Percentiles rank a stretch among this genome's conserved stretches.
Evolutionary conservation across 2,329 filamentous ascomycete genomes (phyloP).

Genomic region (Colletotrichum trifolii): DNA sequence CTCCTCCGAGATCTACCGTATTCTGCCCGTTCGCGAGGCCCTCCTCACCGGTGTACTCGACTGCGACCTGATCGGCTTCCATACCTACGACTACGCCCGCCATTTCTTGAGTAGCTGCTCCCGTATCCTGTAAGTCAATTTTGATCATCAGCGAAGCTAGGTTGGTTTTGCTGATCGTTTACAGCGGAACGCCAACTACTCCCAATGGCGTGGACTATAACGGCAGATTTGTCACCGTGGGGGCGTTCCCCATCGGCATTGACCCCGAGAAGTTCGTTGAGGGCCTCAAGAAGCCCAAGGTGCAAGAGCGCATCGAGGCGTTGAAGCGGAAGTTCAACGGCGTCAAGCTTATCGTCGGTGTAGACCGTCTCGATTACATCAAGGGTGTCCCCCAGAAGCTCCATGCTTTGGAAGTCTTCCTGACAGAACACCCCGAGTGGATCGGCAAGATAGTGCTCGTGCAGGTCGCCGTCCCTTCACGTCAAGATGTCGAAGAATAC

Average conservation of each 20-base stretch:
- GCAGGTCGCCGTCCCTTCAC: constrained; percentile 93
- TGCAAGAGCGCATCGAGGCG: constrained; percentile 86
- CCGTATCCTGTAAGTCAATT: constrained; percentile 77
- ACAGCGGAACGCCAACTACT: constrained; percentile 76
- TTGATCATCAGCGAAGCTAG: too few species aligned
- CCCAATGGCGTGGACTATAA: constrained; percentile 94
- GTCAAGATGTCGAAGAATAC: constrained; percentile 97
- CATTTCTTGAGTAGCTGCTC: constrained; percentile 97
- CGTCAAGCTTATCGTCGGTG: constrained; percentile 95
- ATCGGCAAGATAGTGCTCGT: constrained; percentile 97
- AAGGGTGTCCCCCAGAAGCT: constrained; percentile 98
- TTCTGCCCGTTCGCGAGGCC: constrained; percentile 90
- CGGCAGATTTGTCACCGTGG: constrained; percentile 88
- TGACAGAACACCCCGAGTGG: constrained; percentile 97
- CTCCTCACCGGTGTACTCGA: constrained; percentile 88
- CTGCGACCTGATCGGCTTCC: constrained; percentile 96
- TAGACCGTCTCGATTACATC: constrained; percentile 98
- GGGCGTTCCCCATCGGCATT: constrained; percentile 97
- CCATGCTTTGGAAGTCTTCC: constrained; percentile 94
- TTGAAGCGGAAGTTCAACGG: constrained; percentile 93
- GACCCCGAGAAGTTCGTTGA: constrained; percentile 97
- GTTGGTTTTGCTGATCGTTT: not conserved
- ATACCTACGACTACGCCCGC: constrained; percentile 98
- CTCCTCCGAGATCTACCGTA: constrained; percentile 95
- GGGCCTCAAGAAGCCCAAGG: constrained; percentile 84